phyloP scores from a whole-genome alignment of 169 alveolate species.

The Amoebophrya sp. region DNA sequence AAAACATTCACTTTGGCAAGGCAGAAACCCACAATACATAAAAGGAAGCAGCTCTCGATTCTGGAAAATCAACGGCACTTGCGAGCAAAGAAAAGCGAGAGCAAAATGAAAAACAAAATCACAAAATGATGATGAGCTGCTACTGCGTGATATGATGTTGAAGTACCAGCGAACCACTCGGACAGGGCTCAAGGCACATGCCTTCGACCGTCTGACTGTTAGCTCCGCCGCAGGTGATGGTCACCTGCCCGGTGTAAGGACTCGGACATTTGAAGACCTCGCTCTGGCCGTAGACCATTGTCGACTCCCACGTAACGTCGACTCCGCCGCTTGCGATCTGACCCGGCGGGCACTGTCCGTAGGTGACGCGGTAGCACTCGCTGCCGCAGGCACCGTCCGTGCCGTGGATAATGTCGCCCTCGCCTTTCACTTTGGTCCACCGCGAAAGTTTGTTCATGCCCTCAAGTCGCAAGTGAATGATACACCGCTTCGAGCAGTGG shows the following conservation, averaged over 20 bases:
- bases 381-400: background rate
- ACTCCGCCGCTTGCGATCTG: background rate
- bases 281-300: background rate
- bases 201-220: background rate
- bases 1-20: no score
- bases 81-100: no score
- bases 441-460: background rate
- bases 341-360: background rate
- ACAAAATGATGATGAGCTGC: no score
- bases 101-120: no score
- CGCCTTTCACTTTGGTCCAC: background rate
- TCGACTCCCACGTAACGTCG: background rate
- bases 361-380: constrained; percentile 18
- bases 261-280: background rate
- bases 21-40: no score
- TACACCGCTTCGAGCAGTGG: constrained; percentile 7
- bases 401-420: background rate
- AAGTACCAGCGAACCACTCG: background rate
- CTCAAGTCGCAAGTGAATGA: background rate
- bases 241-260: background rate
- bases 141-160: no score
- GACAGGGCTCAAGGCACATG: constrained; percentile 13
- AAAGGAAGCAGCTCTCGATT: no score
- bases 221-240: background rate
- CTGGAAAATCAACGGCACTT: no score